Conservation (phyloP, 345 rosid species). For the Viola odorata region DNA sequence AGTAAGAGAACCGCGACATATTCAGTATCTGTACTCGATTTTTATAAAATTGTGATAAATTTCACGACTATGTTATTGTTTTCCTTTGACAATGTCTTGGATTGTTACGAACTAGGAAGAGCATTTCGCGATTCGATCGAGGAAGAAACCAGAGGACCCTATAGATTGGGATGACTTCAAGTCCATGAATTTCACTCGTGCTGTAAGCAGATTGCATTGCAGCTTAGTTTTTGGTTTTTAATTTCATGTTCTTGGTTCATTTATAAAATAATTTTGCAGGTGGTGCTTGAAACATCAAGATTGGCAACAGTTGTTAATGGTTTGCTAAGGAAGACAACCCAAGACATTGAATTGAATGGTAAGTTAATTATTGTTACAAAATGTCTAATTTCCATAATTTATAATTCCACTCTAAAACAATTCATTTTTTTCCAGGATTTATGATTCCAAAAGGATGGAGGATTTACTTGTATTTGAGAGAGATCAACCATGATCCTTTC, state of each 20-base stretch:
- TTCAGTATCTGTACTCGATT: neutral
- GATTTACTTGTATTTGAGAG: conserved; percentile 85
- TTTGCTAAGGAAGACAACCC: conserved; percentile 65
- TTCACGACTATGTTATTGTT: neutral
- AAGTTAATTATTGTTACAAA: neutral
- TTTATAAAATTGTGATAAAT: no score
- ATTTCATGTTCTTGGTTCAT: neutral
- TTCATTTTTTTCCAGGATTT: conserved; percentile 65
- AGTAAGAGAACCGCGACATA: conserved; percentile 38
- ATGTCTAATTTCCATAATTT: neutral
- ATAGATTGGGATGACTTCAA: conserved; percentile 48
- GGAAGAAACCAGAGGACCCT: conserved; percentile 38
- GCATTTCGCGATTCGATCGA: conserved; percentile 39
- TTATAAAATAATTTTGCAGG: conserved; percentile 26
- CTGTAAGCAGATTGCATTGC: conserved; percentile 29
- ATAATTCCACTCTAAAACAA: no score
- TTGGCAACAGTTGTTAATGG: conserved; percentile 84
- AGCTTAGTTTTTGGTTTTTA: neutral
- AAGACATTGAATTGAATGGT: conserved; percentile 79
- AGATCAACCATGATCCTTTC: conserved; percentile 62
- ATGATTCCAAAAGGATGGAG: conserved; percentile 90
- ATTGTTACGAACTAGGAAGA: conserved; percentile 33
- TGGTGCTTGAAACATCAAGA: conserved; percentile 73
- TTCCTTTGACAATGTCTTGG: neutral
- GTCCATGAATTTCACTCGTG: conserved; percentile 56